Base-by-base conservation (phyloP, 768 basidiomycete genomes). In the Rhizopogon rudus region DNA sequence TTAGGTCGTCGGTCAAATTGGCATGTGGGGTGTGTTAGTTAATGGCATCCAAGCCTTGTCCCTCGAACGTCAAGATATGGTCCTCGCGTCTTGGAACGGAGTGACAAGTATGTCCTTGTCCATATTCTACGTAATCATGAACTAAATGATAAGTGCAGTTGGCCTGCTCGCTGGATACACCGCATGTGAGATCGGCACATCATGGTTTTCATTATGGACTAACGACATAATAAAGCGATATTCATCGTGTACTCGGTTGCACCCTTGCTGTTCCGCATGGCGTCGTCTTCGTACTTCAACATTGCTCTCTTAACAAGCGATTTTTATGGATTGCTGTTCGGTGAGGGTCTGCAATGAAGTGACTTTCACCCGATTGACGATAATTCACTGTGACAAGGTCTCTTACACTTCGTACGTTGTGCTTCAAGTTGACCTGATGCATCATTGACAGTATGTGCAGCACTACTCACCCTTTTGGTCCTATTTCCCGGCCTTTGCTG, bases 381-480 rank as follows among this genome's bases (percentile, higher is more conserved):
- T 33, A 33, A 33, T 10, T 33, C 9, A 33, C 31, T 33, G 31
- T 33, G 31, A 33, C 7, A 33, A 56, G 50, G 55, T 14, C 55
- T 56, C 20, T 44, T 56, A 17, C 55, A 51, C 41, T 56, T 56
- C 39, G 55, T 56, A 42, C 29, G 55, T 56, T 14, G 16, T 28
- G 7, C 29, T 33, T 20, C 16, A 5, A 28, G 33, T 25, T 14
- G 6, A n/a, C 2, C n/a, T 13, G 12, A 20, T 10, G 10, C 43
- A 28, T 14, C 22, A 28, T 44, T 35, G 3, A 20, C 10, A 3
- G 35, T 28, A 17, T 16, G 13, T 44, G 25, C 57, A 89, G 87
- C 84, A 88, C 60, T 90, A 86, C 73, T 65, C 69, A 49, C 88
- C 88, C n/a, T 91, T 81, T 74, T 91, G 88, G 87, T 77, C 91